These are phyloP conservation scores for Thraustotheca clavata DNA, from an alignment of 352 stramenopile species.

Conservation along the genomic window DNA sequence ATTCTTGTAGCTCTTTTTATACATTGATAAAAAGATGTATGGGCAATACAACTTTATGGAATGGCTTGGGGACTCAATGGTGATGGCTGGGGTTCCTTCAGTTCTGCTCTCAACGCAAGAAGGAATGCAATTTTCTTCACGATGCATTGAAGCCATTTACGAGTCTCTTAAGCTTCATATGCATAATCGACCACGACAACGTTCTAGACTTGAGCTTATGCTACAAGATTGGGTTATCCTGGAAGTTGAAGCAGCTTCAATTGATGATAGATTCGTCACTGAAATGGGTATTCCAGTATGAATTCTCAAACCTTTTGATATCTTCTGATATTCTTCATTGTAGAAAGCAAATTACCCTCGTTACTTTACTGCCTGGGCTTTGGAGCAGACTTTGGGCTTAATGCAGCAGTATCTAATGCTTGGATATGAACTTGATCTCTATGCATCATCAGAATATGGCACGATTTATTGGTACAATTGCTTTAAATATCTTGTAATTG, in stretches of 20 bases:
- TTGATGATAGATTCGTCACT: slow-evolving; percentile 71
- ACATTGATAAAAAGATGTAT: slow-evolving; percentile 81
- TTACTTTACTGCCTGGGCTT: slow-evolving; percentile 77
- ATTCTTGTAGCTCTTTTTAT: slow-evolving; percentile 56
- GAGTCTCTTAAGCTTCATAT: slow-evolving; percentile 76
- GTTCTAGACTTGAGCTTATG: slow-evolving; percentile 67
- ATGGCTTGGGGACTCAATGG: slow-evolving; percentile 73
- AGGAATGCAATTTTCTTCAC: slow-evolving; percentile 62
- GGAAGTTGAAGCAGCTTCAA: slow-evolving; percentile 52
- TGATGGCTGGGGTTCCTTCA: slow-evolving; percentile 67
- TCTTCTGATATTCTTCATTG: not conserved
- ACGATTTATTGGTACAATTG: slow-evolving; percentile 66
- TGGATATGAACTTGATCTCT: slow-evolving; percentile 69
- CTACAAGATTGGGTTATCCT: slow-evolving; percentile 73
- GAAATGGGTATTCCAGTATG: slow-evolving; percentile 78
- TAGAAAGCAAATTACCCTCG: slow-evolving; percentile 66
- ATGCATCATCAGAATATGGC: slow-evolving; percentile 54
- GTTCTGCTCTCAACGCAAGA: slow-evolving; percentile 81
- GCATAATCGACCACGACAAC: slow-evolving; percentile 73
- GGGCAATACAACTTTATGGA: slow-evolving; percentile 78
- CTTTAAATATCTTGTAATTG: not conserved
- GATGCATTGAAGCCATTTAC: slow-evolving; percentile 73
- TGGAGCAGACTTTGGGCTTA: slow-evolving; percentile 58
- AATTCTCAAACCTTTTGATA: not conserved
- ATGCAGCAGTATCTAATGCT: slow-evolving; percentile 77